Evolutionary conservation across 2,329 filamentous ascomycete species (phyloP), one percentile per base, ranked within the genome.

Genomic region (Fusarium virguliforme): DNA sequence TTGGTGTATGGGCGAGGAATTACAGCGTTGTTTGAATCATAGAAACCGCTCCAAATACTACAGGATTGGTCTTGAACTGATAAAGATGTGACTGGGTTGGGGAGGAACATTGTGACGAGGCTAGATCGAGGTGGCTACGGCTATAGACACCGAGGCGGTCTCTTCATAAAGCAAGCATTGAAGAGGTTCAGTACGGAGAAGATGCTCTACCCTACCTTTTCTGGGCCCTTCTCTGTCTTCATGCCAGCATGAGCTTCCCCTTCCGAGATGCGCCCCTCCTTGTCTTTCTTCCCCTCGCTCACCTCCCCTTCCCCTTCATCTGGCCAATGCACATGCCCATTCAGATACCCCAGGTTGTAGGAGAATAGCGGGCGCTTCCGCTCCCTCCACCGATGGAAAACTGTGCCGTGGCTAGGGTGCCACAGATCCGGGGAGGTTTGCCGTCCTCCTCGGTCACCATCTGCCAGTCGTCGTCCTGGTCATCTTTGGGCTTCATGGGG

Each of bases 391-490:
- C 22, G 7, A 18, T 28, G 35, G 15, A 28, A 12, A 54, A 37
- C 10, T 32, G 18, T 8, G 10, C 22, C 15, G 22, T 28, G 6
- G n/a, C 15, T 3, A 37, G 22, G 5, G 51, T 54, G 15, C 51
- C 51, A 13, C 32, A 37, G 28, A 54, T 37, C 4, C 46, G 24
- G 12, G 57, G 34, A 4, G 7, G 13, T 4, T 28, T 26, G 13
- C 1, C 8, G 0, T 64, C 67, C 30, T 70, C 56, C 34, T 43
- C 51, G 4, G 22, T 50, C 3, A 70, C 13, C 0, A 71, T 51
- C 4, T 70, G 41, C 67, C 67, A 70, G n/a, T 68, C 67, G 3
- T 70, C 54, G 1, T 67, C 67, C 1, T 0, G 43, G 13, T 24
- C 34, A 8, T 26, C n/a, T 1, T 6, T 24, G 26, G 43, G 30